Percentiles rank a stretch among this genome's conserved stretches.
Conservation (phyloP, 2,329 filamentous ascomycete species). For the Tolypocladium pustulatum region DNA sequence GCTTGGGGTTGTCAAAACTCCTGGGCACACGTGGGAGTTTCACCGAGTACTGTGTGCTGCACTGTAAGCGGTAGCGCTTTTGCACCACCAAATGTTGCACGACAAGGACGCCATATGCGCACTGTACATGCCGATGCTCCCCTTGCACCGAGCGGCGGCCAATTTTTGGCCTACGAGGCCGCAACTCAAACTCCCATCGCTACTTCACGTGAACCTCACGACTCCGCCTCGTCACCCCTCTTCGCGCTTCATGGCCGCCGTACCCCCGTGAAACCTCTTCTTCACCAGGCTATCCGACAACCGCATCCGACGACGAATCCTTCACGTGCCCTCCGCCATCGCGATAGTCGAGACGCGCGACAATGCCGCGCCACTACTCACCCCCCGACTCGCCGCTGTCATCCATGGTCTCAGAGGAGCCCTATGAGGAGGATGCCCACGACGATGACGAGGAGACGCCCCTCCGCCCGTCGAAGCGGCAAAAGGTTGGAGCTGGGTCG, state of each 20-base stretch:
- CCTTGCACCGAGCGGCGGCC: constrained; percentile 1
- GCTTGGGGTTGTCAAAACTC: background rate
- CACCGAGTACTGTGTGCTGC: background rate
- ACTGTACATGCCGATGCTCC: background rate
- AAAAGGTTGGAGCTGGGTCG: constrained; percentile 33
- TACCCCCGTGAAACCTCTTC: background rate
- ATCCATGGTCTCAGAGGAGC: constrained; percentile 34
- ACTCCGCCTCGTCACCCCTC: background rate
- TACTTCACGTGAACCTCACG: background rate
- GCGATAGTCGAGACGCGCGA: background rate
- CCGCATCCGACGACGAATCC: background rate
- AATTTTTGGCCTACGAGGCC: background rate
- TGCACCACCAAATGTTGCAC: too few species aligned
- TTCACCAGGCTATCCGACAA: background rate
- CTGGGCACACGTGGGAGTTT: background rate
- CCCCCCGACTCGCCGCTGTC: constrained; percentile 37
- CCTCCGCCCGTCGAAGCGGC: constrained; percentile 34
- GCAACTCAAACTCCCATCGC: background rate
- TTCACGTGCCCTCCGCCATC: background rate
- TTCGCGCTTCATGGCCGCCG: background rate
- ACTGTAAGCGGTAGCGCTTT: background rate
- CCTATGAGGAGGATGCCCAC: constrained; percentile 34
- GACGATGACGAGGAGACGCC: constrained; percentile 29
- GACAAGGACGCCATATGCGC: background rate
- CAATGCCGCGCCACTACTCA: constrained; percentile 14